A percentile compares a stretch with the other conserved stretches of the same genome.
These are phyloP conservation scores for Xylaria sp. DNA, from an alignment of 2,329 filamentous ascomycete genomes.

Conservation along the genomic window DNA sequence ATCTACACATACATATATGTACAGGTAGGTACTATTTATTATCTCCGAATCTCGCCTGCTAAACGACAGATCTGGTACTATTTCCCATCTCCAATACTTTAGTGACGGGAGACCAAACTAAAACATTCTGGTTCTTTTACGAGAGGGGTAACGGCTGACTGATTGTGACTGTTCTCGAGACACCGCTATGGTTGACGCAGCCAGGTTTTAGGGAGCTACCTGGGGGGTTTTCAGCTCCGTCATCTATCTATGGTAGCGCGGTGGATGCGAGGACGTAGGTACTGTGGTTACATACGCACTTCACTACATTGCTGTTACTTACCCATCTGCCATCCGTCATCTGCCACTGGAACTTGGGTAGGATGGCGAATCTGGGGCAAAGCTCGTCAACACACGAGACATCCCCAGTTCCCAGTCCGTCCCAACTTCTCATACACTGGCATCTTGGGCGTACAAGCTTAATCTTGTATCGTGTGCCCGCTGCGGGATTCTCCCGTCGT, in stretches of 20 bases:
- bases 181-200: constrained; percentile 9
- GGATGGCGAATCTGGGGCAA: constrained; percentile 1
- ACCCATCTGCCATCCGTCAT: neutral
- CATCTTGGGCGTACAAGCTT: neutral
- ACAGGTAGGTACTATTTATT: too few relatives aligned
- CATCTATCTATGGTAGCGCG: constrained; percentile 1
- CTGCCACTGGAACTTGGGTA: neutral
- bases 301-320: neutral
- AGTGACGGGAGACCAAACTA: neutral
- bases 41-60: too few relatives aligned
- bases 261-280: neutral
- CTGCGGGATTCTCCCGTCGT: neutral
- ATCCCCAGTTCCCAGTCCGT: constrained; percentile 13
- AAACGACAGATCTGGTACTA: too few relatives aligned
- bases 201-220: constrained; percentile 21
- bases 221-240: constrained; percentile 28
- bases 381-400: constrained; percentile 16
- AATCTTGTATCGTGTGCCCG: constrained; percentile 6
- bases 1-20: too few relatives aligned
- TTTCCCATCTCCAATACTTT: too few relatives aligned
- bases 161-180: neutral
- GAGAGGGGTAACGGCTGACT: neutral
- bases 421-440: constrained; percentile 17
- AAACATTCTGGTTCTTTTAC: neutral
- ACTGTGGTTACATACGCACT: too few relatives aligned